Percentiles rank a stretch among this genome's conserved stretches.
phyloP scores from a whole-genome alignment of 768 basidiomycete genomes.

The Mrakia frigida region DNA sequence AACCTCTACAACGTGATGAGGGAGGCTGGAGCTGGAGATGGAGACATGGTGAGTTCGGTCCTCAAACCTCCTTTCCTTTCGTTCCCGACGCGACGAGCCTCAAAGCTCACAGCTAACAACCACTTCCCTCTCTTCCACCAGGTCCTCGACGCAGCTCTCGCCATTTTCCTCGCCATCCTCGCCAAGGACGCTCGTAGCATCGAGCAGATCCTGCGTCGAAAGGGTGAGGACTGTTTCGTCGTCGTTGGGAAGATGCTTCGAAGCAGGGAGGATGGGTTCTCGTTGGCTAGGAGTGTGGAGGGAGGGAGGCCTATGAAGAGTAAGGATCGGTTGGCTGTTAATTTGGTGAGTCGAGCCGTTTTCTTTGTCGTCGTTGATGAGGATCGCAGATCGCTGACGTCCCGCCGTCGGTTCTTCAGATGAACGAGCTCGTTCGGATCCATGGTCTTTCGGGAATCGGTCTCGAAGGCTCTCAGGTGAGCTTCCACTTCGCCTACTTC shows the following conservation, averaged over 20 bases:
- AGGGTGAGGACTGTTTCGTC: constrained; percentile 15
- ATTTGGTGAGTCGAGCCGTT: constrained; percentile 3
- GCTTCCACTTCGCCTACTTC: not conserved
- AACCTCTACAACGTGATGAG: constrained; percentile 15
- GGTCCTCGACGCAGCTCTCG: constrained; percentile 29
- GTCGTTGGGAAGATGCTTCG: constrained; percentile 12
- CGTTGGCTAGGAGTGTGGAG: not conserved
- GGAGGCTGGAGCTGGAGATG: constrained; percentile 5
- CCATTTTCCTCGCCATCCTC: constrained; percentile 27
- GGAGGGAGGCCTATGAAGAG: not conserved
- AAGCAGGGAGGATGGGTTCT: constrained; percentile 15
- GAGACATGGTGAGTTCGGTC: constrained; percentile 20
- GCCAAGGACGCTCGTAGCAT: constrained; percentile 13
- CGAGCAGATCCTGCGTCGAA: constrained; percentile 15
- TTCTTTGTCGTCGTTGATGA: not conserved
- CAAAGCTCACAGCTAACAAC: too few relatives aligned
- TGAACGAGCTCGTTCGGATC: constrained; percentile 8
- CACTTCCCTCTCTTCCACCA: not conserved
- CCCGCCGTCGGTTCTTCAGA: not conserved
- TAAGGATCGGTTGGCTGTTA: not conserved
- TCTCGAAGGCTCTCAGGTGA: not conserved
- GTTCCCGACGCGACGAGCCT: not conserved
- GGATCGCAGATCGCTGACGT: not conserved
- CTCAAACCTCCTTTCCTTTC: too few relatives aligned
- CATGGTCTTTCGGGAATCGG: not conserved